Base-by-base conservation (phyloP, 345 rosid species). In the Sapria himalayana region DNA sequence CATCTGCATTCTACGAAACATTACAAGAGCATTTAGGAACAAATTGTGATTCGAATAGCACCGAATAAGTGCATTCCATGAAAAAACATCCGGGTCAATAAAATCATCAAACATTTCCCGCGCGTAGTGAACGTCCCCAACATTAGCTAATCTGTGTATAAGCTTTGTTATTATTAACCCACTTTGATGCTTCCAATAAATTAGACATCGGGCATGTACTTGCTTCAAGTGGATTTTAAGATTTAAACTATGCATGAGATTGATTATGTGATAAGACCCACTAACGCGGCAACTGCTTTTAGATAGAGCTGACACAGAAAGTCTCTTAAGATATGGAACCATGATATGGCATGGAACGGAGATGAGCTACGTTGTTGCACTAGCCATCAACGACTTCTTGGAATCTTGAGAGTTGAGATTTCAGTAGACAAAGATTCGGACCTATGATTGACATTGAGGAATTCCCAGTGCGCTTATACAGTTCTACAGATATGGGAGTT, bases 61-160 rank as follows among this genome's bases (percentile, higher is more conserved):
- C 46, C 58, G 70, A 44, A 75, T 58, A 3, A 72, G 56, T 8
- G 81, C 76, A 62, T 75, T 79, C 74, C 74, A 79, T 9, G 59
- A 55, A 41, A 57, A 75, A 39, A 62, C 68, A 39, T 66, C 68
- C 22, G 71, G 81, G 1, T 56, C 59, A 25, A 74, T 66, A 58
- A 72, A 65, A 37, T 51, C 56, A 45, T 72, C 85, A 36, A 78
- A 79, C 74, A 65, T 21, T 7, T 70, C 43, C 33, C 74, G 66
- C 33, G 85, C 85, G 52, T 60, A 64, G 9, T 19, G 0, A 14
- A 70, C 44, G 41, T 72, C 76, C 1, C 76, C 67, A 1, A 67
- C 19, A 15, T 60, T 49, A 0, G 61, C 46, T 15, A 57, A 38
- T 0, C 32, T 42, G 0, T 58, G 61, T 0, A 75, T 39, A 17